phyloP scores from a whole-genome alignment of 2,329 filamentous ascomycete species.

The Teratosphaeria zuluensis region DNA sequence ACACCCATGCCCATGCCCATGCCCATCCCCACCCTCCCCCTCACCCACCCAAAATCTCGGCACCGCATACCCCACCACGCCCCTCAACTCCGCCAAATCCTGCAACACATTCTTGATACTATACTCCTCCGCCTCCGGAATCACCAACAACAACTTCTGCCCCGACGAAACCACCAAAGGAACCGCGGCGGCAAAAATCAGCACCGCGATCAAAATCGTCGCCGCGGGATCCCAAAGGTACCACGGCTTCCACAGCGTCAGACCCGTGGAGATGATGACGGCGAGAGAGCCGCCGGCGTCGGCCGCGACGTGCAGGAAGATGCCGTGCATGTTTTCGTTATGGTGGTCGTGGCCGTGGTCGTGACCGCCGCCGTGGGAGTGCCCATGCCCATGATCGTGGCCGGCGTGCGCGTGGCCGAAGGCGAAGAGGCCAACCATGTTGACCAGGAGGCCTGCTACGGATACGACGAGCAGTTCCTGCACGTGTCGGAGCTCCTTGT shows the following conservation, averaged over 20 bases:
- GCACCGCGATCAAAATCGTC: constrained; percentile 81
- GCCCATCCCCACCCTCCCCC: constrained; percentile 19
- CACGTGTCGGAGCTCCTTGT: constrained; percentile 72
- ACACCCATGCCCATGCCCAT: constrained; percentile 16
- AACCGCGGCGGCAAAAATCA: constrained; percentile 87
- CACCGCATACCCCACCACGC: constrained; percentile 75
- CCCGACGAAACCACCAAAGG: constrained; percentile 81
- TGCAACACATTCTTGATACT: constrained; percentile 75
- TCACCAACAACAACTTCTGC: constrained; percentile 69
- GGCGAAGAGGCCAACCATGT: constrained; percentile 81
- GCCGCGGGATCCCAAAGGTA: constrained; percentile 90
- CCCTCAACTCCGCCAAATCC: constrained; percentile 70
- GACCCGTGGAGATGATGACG: constrained; percentile 80
- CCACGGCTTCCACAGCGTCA: constrained; percentile 85
- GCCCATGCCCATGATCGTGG: constrained; percentile 40
- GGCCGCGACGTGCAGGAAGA: constrained; percentile 89
- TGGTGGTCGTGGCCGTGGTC: constrained; percentile 25
- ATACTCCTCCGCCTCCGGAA: constrained; percentile 81
- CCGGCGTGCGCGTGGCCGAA: constrained; percentile 53
- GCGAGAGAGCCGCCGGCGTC: constrained; percentile 91
- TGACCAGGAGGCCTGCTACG: constrained; percentile 74
- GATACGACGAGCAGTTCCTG: constrained; percentile 85
- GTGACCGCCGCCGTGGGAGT: constrained; percentile 30
- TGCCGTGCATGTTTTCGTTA: constrained; percentile 97
- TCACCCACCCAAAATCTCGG: constrained; percentile 93